Percentiles rank a stretch among this genome's conserved stretches.
phyloP scores from a whole-genome alignment of 73 alveolate species.

The Tetrahymena thermophila region DNA sequence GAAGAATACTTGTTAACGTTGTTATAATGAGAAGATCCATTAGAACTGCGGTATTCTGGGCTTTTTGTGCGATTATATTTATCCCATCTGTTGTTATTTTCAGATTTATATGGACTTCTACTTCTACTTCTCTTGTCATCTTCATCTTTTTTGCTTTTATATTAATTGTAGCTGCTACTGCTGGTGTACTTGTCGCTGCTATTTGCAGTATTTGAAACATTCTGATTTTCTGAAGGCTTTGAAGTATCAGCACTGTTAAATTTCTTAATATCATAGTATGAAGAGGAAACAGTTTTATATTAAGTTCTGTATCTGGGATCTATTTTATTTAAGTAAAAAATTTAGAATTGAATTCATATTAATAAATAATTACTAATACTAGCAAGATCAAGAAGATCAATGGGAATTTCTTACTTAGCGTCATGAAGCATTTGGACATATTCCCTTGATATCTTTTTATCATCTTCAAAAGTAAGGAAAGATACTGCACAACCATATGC shows the following conservation, averaged over 20 bases:
- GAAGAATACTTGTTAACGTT: neutral
- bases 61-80: neutral
- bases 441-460: slow-evolving; percentile 40
- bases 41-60: neutral
- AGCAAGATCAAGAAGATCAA: slow-evolving; percentile 37
- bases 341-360: neutral
- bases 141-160: neutral
- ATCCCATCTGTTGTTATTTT: neutral
- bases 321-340: neutral
- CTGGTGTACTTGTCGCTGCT: neutral
- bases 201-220: neutral
- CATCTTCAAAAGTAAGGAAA: slow-evolving; percentile 49
- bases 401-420: slow-evolving; percentile 47
- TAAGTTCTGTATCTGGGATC: neutral
- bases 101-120: neutral
- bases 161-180: neutral
- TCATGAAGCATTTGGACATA: slow-evolving; percentile 43
- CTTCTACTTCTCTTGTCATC: neutral
- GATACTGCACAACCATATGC: slow-evolving; percentile 55
- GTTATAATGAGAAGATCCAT: neutral
- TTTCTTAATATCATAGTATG: neutral
- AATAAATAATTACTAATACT: neutral
- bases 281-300: neutral
- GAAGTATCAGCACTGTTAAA: neutral
- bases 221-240: neutral